Evolutionary conservation across 441 rosid species (phyloP).

Genomic region (Iberis amara): DNA sequence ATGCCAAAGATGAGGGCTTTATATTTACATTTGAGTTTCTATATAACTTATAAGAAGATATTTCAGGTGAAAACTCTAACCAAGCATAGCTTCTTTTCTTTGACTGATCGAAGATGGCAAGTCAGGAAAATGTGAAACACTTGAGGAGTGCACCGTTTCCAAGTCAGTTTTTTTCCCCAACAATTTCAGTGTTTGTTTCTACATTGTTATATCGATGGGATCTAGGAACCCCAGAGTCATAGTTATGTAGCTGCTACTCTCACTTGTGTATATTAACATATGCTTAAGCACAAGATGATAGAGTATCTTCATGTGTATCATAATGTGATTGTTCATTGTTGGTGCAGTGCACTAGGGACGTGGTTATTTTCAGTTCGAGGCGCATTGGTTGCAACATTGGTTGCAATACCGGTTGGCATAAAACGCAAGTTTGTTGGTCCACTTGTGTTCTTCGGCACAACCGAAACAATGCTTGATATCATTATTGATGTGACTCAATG

Average conservation of each 20-base stretch:
- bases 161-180: constrained; percentile 21
- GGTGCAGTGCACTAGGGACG: constrained; percentile 75
- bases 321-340: constrained; percentile 27
- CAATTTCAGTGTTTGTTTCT: too few relatives aligned
- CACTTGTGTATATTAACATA: neutral
- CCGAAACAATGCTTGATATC: constrained; percentile 94
- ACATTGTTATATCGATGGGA: too few relatives aligned
- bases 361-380: constrained; percentile 87
- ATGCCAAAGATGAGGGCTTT: too few relatives aligned
- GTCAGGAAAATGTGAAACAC: constrained; percentile 27
- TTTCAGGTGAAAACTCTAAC: too few relatives aligned
- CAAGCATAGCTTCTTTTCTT: too few relatives aligned
- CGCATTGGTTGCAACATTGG: constrained; percentile 45
- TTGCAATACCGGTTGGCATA: constrained; percentile 87
- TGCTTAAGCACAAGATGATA: neutral
- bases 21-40: too few relatives aligned
- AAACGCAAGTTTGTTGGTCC: constrained; percentile 77
- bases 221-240: neutral
- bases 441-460: constrained; percentile 88
- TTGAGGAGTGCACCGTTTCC: constrained; percentile 35
- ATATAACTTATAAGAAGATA: too few relatives aligned
- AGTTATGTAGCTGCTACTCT: neutral
- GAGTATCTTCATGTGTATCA: neutral
- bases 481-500: constrained; percentile 78
- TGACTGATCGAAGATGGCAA: constrained; percentile 19